A percentile compares a stretch with the other conserved stretches of the same genome.
Conservation (phyloP, 345 rosid genomes). For the Eucalyptus regnans region DNA sequence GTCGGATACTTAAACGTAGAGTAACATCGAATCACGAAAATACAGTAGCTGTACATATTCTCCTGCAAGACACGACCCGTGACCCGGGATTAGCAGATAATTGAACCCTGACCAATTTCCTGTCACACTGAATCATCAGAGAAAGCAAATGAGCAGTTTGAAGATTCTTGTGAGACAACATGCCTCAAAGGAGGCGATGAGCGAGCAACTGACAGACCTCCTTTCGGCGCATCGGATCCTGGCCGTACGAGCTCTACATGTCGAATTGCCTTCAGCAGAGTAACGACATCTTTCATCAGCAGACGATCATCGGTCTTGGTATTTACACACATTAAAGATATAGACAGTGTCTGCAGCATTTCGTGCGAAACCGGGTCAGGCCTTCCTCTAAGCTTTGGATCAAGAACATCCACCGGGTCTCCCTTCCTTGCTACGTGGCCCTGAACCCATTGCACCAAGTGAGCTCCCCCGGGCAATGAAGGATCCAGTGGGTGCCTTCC, state of each 20-base stretch:
- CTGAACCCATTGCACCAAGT: slow-evolving; percentile 80
- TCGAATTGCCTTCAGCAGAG: slow-evolving; percentile 85
- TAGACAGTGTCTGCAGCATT: slow-evolving; percentile 82
- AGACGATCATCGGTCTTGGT: slow-evolving; percentile 54
- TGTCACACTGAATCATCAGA: slow-evolving; percentile 54
- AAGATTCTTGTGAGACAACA: slow-evolving; percentile 50
- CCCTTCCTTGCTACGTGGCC: slow-evolving; percentile 59
- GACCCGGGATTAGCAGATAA: neutral
- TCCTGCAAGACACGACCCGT: neutral
- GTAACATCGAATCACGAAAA: neutral
- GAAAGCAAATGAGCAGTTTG: slow-evolving; percentile 67
- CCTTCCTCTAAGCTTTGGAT: slow-evolving; percentile 62
- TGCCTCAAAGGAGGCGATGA: slow-evolving; percentile 23
- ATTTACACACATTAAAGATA: slow-evolving; percentile 74
- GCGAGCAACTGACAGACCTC: neutral
- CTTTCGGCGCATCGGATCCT: slow-evolving; percentile 31
- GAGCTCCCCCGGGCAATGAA: slow-evolving; percentile 67
- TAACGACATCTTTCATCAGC: slow-evolving; percentile 78
- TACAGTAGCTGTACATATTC: neutral
- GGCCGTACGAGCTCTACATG: slow-evolving; percentile 31
- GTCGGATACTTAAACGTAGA: neutral
- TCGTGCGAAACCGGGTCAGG: slow-evolving; percentile 81
- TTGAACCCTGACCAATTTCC: neutral
- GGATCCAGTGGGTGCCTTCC: slow-evolving; percentile 96
- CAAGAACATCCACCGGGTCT: slow-evolving; percentile 59